Evolutionary conservation across 345 rosid species (phyloP).

Genomic region (Litchi chinensis): DNA sequence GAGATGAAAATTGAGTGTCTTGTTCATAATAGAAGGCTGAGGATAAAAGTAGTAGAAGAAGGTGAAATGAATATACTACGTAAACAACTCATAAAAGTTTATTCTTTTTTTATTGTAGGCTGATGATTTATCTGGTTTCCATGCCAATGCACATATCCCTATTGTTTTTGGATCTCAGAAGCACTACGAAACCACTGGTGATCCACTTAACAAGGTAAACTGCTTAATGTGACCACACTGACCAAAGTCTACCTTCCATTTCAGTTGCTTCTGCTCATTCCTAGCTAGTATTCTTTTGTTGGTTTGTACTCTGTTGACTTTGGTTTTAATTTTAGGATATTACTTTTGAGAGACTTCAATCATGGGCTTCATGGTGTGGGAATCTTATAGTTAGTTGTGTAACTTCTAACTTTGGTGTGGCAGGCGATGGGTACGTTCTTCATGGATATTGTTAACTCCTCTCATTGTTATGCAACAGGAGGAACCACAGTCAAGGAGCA

Average conservation of each 20-base stretch:
- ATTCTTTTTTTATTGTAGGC: conserved; percentile 34
- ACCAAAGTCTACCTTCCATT: too few relatives aligned
- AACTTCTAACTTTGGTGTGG: neutral
- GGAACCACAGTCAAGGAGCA: conserved; percentile 47
- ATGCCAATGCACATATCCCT: conserved; percentile 58
- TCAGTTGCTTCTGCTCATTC: too few relatives aligned
- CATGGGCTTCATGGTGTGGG: too few relatives aligned
- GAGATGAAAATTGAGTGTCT: too few relatives aligned
- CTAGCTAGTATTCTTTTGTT: too few relatives aligned
- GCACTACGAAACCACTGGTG: conserved; percentile 59
- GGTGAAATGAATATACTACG: neutral
- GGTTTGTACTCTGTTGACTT: too few relatives aligned
- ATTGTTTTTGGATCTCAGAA: conserved; percentile 49
- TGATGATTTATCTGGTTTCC: conserved; percentile 52
- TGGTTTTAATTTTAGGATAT: too few relatives aligned
- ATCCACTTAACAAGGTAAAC: conserved; percentile 46
- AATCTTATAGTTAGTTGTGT: too few relatives aligned
- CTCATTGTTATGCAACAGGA: conserved; percentile 56
- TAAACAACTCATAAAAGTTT: neutral
- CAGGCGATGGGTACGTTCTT: conserved; percentile 51
- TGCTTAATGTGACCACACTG: neutral
- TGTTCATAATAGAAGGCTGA: too few relatives aligned
- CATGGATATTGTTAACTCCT: conserved; percentile 54
- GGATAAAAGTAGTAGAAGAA: too few relatives aligned
- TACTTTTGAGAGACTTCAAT: too few relatives aligned